These are phyloP conservation scores for Torulaspora gathmanii DNA, from an alignment of 805 yeast species.

Conservation along the genomic window DNA sequence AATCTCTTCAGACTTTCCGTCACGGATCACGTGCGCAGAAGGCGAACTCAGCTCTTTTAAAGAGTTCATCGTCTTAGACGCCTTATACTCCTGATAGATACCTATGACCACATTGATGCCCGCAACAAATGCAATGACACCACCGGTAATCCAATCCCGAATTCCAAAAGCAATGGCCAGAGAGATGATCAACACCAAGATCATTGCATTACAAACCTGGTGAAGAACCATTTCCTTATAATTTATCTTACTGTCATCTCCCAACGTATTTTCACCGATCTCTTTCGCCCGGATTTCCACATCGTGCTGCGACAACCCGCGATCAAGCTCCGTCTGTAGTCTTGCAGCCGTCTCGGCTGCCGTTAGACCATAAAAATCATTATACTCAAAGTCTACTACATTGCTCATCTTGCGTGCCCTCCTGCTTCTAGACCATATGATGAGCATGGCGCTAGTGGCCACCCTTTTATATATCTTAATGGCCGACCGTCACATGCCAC, in stretches of 20 bases:
- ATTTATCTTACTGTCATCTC: constrained; percentile 72
- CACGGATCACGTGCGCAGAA: constrained; percentile 81
- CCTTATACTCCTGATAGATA: constrained; percentile 90
- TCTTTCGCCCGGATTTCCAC: constrained; percentile 63
- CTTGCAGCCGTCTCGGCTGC: constrained; percentile 57
- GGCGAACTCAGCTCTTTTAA: constrained; percentile 90
- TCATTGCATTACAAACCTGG: constrained; percentile 88
- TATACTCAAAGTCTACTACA: constrained; percentile 7
- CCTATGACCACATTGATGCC: constrained; percentile 92
- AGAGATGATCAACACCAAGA: constrained; percentile 79
- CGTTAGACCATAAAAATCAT: constrained; percentile 48
- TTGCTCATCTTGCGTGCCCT: neutral
- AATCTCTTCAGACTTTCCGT: constrained; percentile 65
- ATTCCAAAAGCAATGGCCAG: constrained; percentile 80
- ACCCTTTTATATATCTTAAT: neutral
- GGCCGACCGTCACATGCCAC: too few species aligned
- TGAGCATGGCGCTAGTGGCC: too few species aligned
- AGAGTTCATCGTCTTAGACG: constrained; percentile 91
- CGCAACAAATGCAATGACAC: constrained; percentile 86
- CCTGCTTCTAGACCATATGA: neutral
- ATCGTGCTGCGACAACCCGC: constrained; percentile 61
- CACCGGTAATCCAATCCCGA: constrained; percentile 92
- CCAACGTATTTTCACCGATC: constrained; percentile 77
- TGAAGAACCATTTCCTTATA: constrained; percentile 66
- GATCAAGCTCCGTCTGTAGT: constrained; percentile 52